Conservation (phyloP, 306 rosid species). For the Urtica urens region DNA sequence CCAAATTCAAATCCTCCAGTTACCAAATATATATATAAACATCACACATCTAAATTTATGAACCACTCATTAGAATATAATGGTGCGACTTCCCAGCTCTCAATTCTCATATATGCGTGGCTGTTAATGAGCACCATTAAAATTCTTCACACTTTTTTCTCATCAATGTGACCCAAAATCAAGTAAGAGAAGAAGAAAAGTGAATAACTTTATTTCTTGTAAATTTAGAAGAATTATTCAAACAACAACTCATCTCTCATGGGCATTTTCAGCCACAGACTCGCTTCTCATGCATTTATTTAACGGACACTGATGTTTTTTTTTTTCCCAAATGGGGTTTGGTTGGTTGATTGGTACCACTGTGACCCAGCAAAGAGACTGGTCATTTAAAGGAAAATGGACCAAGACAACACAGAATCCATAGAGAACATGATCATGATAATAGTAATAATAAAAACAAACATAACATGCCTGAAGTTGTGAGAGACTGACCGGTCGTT, state of each 20-base stretch:
- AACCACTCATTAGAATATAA: too few relatives aligned
- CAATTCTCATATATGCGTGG: conserved; percentile 13
- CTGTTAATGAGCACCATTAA: background rate
- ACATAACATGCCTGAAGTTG: conserved; percentile 18
- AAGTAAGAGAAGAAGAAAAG: conserved; percentile 3
- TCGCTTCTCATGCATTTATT: conserved; percentile 55
- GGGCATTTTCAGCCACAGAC: conserved; percentile 49
- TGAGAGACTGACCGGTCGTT: conserved; percentile 20
- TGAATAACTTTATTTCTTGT: background rate
- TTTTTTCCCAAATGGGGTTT: conserved; percentile 6
- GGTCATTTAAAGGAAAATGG: conserved; percentile 2
- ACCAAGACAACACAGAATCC: background rate
- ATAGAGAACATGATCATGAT: background rate
- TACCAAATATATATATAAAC: too few relatives aligned
- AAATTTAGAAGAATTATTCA: conserved; percentile 20
- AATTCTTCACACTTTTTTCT: background rate
- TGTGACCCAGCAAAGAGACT: conserved; percentile 1
- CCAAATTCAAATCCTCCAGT: too few relatives aligned
- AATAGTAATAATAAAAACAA: too few relatives aligned
- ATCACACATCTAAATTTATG: too few relatives aligned
- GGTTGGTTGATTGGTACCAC: conserved; percentile 11
- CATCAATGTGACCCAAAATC: conserved; percentile 8
- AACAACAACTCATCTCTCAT: conserved; percentile 44
- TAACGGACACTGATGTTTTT: background rate
- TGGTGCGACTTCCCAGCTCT: too few relatives aligned